Base-by-base conservation (phyloP, 1,139 yeast genomes). In the Kodamaea sp. region DNA sequence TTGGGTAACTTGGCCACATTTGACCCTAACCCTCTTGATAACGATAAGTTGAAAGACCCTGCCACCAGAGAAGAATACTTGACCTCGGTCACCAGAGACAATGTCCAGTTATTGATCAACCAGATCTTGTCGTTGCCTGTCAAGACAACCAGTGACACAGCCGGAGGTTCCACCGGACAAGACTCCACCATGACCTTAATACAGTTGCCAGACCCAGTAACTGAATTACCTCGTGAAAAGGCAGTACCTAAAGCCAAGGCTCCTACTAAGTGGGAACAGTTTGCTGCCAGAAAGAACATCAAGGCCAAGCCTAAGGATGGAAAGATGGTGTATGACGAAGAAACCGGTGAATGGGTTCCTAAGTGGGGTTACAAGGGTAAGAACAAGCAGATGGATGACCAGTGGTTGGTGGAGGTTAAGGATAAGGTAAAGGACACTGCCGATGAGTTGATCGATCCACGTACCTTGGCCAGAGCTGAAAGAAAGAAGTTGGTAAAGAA, bases 291-390 rank as follows among this genome's bases (percentile, higher is more conserved):
- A 73, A 94, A 94, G 70, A 97, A 97, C 50, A 94, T 94, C 59
- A 75, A 84, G 64, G 76, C 95, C 62, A 89, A 87, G 72, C 86
- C 87, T 46, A 89, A 83, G 62, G 84, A 87, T 24, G 97, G 96
- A 32, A 92, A 88, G 67, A 72, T 83, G 78, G 90, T 87, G 2
- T 94, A 69, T 53, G 96, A 92, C 59, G 97, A 94, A 62, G 94
- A 76, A 29, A 66, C 77, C 19, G 92, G 92, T 33, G 90, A 89
- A 63, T 94, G 98, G 98, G 96, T 84, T 41, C 94, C 95, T 51
- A 90, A 89, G 63, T 94, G 98, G 98, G 99, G 99, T 41, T 92
- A 83, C 69, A 83, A 85, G 49, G 98, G 98, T 54, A 78, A 79
- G 61, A 92, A 92, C 65, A 92, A 92, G 67, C 78, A 81, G 39